Base-by-base conservation (phyloP, 2,329 filamentous ascomycete species). In the Dothideomycetes sp. region DNA sequence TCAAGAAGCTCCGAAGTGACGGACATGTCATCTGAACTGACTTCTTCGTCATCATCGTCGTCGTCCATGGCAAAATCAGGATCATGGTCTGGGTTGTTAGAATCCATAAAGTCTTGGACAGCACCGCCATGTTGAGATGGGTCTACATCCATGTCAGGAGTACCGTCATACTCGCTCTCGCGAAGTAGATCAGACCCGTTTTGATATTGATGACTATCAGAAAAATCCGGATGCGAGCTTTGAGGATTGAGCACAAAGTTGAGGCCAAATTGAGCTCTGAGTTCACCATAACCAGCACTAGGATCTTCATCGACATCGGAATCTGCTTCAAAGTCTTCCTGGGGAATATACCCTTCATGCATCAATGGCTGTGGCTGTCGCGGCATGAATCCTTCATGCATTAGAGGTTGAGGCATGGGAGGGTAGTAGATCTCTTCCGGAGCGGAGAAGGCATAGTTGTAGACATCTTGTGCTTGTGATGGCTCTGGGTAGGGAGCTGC, bases 361-460 rank as follows among this genome's bases (percentile, higher is more conserved):
- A 64, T 53, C n/a, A 60, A 18, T 13, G 38, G 47, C 7, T 33
- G 40, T 20, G 40, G 40, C 13, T 56, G 55, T 10, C 55, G 57
- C 25, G 61, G 60, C 34, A 64, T 61, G 35, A 59, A 63, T 5
- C 61, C 62, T 46, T 64, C 60, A 39, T 62, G 58, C 18, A 64
- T 53, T 8, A 60, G 34, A 22, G 38, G 45, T 11, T 33, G 40
- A 11, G 40, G 40, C 32, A 35, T 42, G 8, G 32, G 33, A 28
- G 40, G 40, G 31, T 42, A 42, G 23, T 23, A 31, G 15, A 35
- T 27, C 20, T 42, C 40, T 31, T 36, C 32, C 37, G 29, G 37
- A 15, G 9, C 15, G 16, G 20, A 16, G 37, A 32, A 40, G 11
- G 29, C 37, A 40, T 40, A 40, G 22, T 29, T 33, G 16, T 40